phyloP scores from a whole-genome alignment of 768 basidiomycete species.

The Lentinus brumalis region DNA sequence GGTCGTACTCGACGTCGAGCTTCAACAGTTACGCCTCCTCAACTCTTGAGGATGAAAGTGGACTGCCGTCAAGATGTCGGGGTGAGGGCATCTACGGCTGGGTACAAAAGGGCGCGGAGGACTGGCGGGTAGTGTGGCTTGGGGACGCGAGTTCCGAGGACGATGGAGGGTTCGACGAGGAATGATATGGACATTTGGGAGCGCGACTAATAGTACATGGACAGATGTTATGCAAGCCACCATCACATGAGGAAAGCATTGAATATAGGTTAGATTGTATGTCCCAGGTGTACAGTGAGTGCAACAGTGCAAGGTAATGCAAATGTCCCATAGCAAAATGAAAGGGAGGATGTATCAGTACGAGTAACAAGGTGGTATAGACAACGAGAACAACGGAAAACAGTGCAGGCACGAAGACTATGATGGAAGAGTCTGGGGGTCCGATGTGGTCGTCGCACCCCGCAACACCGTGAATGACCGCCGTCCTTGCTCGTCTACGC shows the following conservation, averaged over 20 bases:
- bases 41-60: conserved; percentile 53
- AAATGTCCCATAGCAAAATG: conserved; percentile 11
- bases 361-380: neutral
- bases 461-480: conserved; percentile 33
- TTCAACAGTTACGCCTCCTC: conserved; percentile 43
- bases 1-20: conserved; percentile 49
- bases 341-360: neutral
- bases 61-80: conserved; percentile 41
- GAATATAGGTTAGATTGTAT: conserved; percentile 20
- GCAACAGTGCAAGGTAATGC: conserved; percentile 6
- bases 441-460: conserved; percentile 27
- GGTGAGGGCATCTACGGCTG: conserved; percentile 79
- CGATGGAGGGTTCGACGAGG: conserved; percentile 36
- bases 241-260: conserved; percentile 4
- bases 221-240: conserved; percentile 1
- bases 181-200: neutral
- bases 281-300: conserved; percentile 19
- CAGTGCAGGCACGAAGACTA: conserved; percentile 2
- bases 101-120: conserved; percentile 70
- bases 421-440: conserved; percentile 7
- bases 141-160: conserved; percentile 52
- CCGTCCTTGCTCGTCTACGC: conserved; percentile 15
- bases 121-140: conserved; percentile 84
- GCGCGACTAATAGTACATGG: conserved; percentile 9
- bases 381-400: conserved; percentile 5